phyloP scores from a whole-genome alignment of 305 asterid genomes.

The Fraxinus dipetala region DNA sequence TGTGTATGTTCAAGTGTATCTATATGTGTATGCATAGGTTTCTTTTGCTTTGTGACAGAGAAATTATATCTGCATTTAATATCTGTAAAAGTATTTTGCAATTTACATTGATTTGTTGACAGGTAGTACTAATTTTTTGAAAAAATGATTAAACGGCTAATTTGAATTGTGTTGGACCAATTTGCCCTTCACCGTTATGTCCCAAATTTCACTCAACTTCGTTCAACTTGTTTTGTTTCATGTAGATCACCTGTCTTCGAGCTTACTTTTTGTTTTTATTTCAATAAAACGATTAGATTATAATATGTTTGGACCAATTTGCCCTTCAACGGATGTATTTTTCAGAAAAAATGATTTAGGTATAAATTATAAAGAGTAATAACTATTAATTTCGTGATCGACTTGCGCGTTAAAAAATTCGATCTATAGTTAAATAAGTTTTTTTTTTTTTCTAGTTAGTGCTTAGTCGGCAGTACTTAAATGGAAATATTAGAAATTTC shows the following conservation, averaged over 20 bases:
- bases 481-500: constrained; percentile 5
- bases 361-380: background rate
- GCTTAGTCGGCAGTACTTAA: constrained; percentile 30
- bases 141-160: constrained; percentile 39
- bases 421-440: background rate
- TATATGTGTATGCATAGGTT: constrained; percentile 14
- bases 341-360: background rate
- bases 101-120: constrained; percentile 16
- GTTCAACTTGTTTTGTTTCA: background rate
- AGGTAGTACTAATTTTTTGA: constrained; percentile 24
- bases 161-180: constrained; percentile 24
- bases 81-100: constrained; percentile 26
- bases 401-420: background rate
- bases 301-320: background rate
- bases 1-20: background rate
- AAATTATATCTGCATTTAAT: constrained; percentile 19
- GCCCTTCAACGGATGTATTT: background rate
- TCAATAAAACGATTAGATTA: background rate
- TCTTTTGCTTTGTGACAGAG: constrained; percentile 30
- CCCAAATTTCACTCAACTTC: background rate
- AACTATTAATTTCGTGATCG: background rate
- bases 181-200: constrained; percentile 19
- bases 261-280: background rate
- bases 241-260: background rate
- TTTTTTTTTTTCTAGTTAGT: background rate